Evolutionary conservation across 768 basidiomycete genomes (phyloP).

Genomic region (Suillus subaureus): DNA sequence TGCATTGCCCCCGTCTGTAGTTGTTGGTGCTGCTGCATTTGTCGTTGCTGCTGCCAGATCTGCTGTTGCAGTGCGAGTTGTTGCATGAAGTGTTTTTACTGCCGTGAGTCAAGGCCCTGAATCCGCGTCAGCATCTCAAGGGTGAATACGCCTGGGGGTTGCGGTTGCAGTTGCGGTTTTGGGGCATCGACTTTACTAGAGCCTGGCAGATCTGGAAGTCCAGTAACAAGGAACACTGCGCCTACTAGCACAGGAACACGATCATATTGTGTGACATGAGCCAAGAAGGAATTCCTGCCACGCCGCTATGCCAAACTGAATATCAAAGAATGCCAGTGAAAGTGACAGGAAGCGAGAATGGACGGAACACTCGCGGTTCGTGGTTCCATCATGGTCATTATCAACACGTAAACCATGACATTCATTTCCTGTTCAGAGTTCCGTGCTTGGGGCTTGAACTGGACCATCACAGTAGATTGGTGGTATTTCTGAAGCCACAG

Average conservation of each 20-base stretch:
- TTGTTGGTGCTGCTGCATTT: slow-evolving; percentile 31
- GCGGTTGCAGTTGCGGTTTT: slow-evolving; percentile 5
- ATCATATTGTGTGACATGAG: slow-evolving; percentile 47
- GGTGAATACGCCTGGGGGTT: neutral
- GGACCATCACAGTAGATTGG: slow-evolving; percentile 38
- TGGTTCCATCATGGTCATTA: slow-evolving; percentile 43
- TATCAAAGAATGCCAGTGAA: neutral
- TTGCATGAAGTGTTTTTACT: slow-evolving; percentile 23
- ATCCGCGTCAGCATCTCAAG: slow-evolving; percentile 21
- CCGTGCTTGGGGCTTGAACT: slow-evolving; percentile 38
- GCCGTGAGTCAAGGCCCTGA: slow-evolving; percentile 25
- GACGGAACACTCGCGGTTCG: slow-evolving; percentile 44
- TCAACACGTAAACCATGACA: slow-evolving; percentile 43
- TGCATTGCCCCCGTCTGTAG: slow-evolving; percentile 7
- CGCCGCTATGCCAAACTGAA: slow-evolving; percentile 52
- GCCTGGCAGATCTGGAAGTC: slow-evolving; percentile 47
- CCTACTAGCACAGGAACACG: slow-evolving; percentile 51
- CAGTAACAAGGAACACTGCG: slow-evolving; percentile 51
- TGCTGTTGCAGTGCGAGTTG: slow-evolving; percentile 18
- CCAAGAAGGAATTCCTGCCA: slow-evolving; percentile 51
- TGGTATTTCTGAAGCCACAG: slow-evolving; percentile 50
- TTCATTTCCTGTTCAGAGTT: slow-evolving; percentile 41
- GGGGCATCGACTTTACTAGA: slow-evolving; percentile 19
- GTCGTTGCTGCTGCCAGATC: slow-evolving; percentile 17
- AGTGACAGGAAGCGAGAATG: neutral